Evolutionary conservation across 768 basidiomycete genomes (phyloP).

Genomic region (Hericium rajendrae): DNA sequence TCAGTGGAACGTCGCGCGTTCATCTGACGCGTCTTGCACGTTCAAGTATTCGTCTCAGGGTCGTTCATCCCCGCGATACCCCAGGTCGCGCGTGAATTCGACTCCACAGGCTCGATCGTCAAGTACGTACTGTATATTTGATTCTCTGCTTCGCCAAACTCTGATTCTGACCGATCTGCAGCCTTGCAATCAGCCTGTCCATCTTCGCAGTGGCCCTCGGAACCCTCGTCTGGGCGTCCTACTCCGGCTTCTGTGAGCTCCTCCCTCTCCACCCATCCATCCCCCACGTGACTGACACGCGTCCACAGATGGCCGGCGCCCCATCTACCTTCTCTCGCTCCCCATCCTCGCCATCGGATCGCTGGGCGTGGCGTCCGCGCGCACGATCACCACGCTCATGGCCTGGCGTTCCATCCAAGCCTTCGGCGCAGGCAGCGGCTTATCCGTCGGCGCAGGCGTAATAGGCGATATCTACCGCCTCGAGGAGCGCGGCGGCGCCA

Average conservation of each 20-base stretch:
- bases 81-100: constrained; percentile 56
- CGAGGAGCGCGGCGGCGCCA: constrained; percentile 50
- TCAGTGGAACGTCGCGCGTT: too few species aligned
- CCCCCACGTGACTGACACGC: background rate
- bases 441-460: constrained; percentile 48
- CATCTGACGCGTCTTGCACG: too few species aligned
- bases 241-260: constrained; percentile 1
- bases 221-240: constrained; percentile 8
- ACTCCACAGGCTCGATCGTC: constrained; percentile 45
- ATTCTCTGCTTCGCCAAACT: too few species aligned
- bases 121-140: constrained; percentile 33
- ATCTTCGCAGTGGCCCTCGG: constrained; percentile 3
- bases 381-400: constrained; percentile 37
- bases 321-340: constrained; percentile 47
- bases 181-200: constrained; percentile 6
- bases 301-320: constrained; percentile 50
- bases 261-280: background rate
- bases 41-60: constrained; percentile 54
- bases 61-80: constrained; percentile 71
- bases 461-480: constrained; percentile 60
- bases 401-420: constrained; percentile 58
- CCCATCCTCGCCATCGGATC: constrained; percentile 53
- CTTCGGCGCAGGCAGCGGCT: constrained; percentile 47
- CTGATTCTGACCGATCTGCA: background rate
- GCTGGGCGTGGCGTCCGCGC: constrained; percentile 44